Base-by-base conservation (phyloP, 1,284 basidiomycete species). In the Vanrija pseudolonga region DNA sequence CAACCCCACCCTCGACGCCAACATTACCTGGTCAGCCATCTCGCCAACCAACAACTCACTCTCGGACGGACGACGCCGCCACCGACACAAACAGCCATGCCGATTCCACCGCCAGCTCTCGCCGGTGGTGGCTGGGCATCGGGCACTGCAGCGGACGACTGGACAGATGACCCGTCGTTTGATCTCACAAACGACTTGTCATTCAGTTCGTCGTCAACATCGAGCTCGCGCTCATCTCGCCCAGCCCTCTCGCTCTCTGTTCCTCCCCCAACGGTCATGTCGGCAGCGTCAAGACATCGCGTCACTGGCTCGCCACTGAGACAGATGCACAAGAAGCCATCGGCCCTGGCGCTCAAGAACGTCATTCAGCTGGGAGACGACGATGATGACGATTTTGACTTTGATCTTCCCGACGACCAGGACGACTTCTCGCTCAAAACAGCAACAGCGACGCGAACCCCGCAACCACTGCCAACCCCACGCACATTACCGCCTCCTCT, bases 121-220 rank as follows among this genome's bases (percentile, higher is more conserved):
- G 14, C 12, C 32, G 32, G 32, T 32, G 32, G 32, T 32, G 32
- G 32, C 32, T 32, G 60, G 3, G 59, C 60, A 11, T 51, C 56
- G 8, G 56, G 57, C 32, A 52, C 64, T 19, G 63, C 66, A 2
- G 60, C 66, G 5, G 71, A 73, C 40, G 68, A 73, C 57, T 73
- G 71, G 71, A 59, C 64, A 11, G 66, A 73, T 24, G 69, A 72
- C 45, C 64, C 65, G 6, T 70, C 69, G 12, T 73, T 73, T 50
- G 67, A 72, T 46, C 47, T 73, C 15, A 47, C 54, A 15, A 42
- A 22, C 51, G 61, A 26, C 55, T 45, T 36, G 53, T 59, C 50
- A 43, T 58, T 43, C 39, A 61, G 63, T 14, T 52, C 59, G 7
- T 56, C 66, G 3, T 53, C 59, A 1, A 48, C 62, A 8, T 53